Percentiles rank a stretch among this genome's conserved stretches.
Conservation (phyloP, 805 yeast species). For the Pichia membranifaciens region DNA sequence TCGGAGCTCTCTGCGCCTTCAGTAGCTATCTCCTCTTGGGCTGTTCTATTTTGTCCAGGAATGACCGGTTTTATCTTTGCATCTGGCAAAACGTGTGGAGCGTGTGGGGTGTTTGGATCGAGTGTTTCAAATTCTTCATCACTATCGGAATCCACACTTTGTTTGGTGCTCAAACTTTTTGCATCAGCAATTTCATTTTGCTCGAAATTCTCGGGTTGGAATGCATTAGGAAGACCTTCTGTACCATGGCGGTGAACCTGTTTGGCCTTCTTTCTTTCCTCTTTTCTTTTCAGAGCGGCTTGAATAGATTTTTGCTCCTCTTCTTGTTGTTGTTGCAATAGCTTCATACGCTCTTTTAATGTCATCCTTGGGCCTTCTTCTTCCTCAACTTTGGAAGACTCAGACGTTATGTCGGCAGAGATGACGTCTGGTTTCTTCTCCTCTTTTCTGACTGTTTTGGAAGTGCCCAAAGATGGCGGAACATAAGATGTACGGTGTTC, state of each 20-base stretch:
- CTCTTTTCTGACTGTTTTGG: conserved; percentile 10
- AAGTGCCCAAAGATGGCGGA: conserved; percentile 32
- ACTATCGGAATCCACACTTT: not conserved
- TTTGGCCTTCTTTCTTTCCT: conserved; percentile 37
- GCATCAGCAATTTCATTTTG: not conserved
- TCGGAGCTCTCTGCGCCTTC: not conserved
- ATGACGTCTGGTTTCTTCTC: conserved; percentile 18
- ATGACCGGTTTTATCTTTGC: not conserved
- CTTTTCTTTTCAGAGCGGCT: conserved; percentile 49
- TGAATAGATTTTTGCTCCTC: conserved; percentile 69
- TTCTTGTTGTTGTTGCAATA: conserved; percentile 74
- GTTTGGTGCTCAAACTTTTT: not conserved
- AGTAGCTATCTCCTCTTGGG: too few species aligned
- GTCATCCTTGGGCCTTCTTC: conserved; percentile 70
- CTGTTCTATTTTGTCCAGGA: too few species aligned
- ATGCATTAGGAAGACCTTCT: not conserved
- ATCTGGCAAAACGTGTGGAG: not conserved
- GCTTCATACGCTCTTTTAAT: conserved; percentile 78
- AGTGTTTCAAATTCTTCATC: not conserved
- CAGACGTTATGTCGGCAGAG: conserved; percentile 22
- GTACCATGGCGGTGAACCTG: not conserved
- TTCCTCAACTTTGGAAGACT: conserved; percentile 30
- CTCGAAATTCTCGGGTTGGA: not conserved
- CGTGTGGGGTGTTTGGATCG: too few species aligned
- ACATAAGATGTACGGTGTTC: conserved; percentile 56